Percentiles rank a stretch among this genome's conserved stretches.
Conservation (phyloP, 331 rosid species). For the Malus hybrid region DNA sequence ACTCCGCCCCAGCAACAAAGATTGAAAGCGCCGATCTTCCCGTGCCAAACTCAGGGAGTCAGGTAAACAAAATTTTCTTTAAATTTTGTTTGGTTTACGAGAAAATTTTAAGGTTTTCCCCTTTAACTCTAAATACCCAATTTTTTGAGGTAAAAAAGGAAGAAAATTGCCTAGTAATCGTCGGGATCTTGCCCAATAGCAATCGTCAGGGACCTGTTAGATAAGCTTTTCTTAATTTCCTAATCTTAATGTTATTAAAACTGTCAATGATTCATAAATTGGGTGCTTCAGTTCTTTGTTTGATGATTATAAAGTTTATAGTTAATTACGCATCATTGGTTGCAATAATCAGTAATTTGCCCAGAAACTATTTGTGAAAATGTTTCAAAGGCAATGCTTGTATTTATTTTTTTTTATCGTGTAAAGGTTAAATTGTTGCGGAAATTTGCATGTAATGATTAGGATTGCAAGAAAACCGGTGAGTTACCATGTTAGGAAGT, state of each 20-base stretch:
- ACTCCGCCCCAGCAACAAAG: not conserved
- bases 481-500: conserved; percentile 42
- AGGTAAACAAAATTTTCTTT: not conserved
- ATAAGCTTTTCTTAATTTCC: not conserved
- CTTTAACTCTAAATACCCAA: not conserved
- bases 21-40: not conserved
- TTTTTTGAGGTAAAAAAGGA: not conserved
- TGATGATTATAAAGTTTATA: not conserved
- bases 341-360: not conserved
- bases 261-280: too few species aligned
- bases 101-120: not conserved
- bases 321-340: not conserved
- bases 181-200: not conserved
- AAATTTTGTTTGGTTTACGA: not conserved
- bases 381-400: not conserved
- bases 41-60: not conserved
- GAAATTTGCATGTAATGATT: not conserved
- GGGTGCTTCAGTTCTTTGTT: not conserved
- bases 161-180: not conserved
- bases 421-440: not conserved
- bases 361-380: not conserved
- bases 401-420: not conserved
- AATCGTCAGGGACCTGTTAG: not conserved
- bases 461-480: conserved; percentile 6
- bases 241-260: not conserved